A percentile compares a stretch with the other conserved stretches of the same genome.
Conservation (phyloP, 768 basidiomycete species). For the Termitomyces sp. region DNA sequence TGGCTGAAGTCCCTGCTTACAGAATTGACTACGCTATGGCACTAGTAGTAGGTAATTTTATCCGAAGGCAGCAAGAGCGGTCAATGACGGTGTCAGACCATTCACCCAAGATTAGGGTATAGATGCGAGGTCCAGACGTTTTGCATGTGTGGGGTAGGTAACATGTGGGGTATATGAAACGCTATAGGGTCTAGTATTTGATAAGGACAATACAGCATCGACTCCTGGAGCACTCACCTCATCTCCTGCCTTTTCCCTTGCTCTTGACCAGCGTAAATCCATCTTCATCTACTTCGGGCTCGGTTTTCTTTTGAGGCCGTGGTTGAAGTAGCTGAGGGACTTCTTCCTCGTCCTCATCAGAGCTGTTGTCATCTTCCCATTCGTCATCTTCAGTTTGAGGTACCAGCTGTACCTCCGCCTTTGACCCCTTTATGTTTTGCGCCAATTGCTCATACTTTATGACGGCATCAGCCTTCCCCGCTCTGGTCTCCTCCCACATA, state of each 20-base stretch:
- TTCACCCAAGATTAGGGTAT: neutral
- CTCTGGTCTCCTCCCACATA: constrained; percentile 57
- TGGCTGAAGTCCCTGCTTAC: no score
- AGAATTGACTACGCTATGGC: neutral
- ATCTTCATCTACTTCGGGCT: constrained; percentile 85
- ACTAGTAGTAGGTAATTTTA: neutral
- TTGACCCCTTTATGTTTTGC: constrained; percentile 55
- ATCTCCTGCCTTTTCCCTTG: constrained; percentile 48
- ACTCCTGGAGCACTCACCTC: neutral
- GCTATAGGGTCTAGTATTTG: neutral
- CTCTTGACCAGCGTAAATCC: constrained; percentile 82
- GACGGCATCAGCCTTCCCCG: constrained; percentile 48
- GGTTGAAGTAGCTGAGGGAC: constrained; percentile 55
- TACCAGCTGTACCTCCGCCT: constrained; percentile 44
- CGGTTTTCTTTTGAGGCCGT: constrained; percentile 30
- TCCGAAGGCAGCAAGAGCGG: neutral
- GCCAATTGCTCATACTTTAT: constrained; percentile 62
- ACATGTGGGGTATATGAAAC: neutral
- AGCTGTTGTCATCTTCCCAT: constrained; percentile 33
- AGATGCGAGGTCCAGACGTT: neutral
- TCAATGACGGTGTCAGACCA: neutral
- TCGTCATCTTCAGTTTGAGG: constrained; percentile 39
- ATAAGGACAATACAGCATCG: neutral
- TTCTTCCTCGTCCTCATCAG: constrained; percentile 46
- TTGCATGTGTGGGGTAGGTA: neutral